These are phyloP conservation scores for Asterionellopsis glacialis DNA, from an alignment of 108 stramenopile species.

Conservation along the genomic window DNA sequence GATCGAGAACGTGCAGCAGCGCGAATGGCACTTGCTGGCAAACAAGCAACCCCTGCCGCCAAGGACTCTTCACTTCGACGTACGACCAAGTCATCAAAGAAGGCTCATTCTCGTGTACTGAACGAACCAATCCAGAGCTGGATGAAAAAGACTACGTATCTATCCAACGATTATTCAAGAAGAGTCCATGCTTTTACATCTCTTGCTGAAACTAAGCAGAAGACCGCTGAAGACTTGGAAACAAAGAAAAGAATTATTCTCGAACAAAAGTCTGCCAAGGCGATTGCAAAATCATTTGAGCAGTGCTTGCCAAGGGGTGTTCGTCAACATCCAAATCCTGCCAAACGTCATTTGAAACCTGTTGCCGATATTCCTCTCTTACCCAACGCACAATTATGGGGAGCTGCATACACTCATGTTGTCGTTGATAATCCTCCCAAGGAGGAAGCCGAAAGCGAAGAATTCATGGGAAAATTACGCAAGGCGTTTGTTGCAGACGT, in stretches of 20 bases:
- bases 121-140: constrained; percentile 70
- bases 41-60: constrained; percentile 9
- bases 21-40: constrained; percentile 52
- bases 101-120: constrained; percentile 74
- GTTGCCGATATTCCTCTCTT: constrained; percentile 61
- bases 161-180: constrained; percentile 74
- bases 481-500: constrained; percentile 75
- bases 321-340: constrained; percentile 34
- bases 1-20: constrained; percentile 69
- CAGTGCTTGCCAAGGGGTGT: constrained; percentile 9
- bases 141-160: constrained; percentile 89
- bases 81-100: constrained; percentile 20
- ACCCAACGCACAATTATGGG: constrained; percentile 75
- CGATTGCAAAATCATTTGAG: constrained; percentile 32
- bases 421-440: constrained; percentile 78
- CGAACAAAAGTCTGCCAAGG: constrained; percentile 24
- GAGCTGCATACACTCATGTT: constrained; percentile 71
- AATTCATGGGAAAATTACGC: constrained; percentile 26
- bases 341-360: constrained; percentile 54
- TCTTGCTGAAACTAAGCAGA: constrained; percentile 64
- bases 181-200: constrained; percentile 84
- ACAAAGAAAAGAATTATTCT: constrained; percentile 29
- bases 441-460: constrained; percentile 11
- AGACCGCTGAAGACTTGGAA: constrained; percentile 36
- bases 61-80: neutral